Evolutionary conservation across 2,329 filamentous ascomycete species (phyloP), one percentile per base, ranked within the genome.

Genomic region (Gliomastix tumulicola): DNA sequence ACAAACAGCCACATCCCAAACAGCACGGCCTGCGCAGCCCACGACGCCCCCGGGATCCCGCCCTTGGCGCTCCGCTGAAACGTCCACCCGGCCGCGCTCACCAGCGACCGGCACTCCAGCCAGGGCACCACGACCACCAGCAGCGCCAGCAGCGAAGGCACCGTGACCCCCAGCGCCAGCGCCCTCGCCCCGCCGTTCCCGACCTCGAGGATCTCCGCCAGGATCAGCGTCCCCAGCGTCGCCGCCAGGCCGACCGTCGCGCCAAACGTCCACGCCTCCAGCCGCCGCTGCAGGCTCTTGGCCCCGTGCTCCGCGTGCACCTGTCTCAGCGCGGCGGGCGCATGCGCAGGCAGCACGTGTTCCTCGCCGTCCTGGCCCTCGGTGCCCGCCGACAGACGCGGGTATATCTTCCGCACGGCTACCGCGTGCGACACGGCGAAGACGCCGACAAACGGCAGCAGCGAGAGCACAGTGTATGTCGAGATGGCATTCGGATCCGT

Each of bases 151-250:
- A 94, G 65, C 16, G 77, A 74, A 7, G 81, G 77, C 19, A 94
- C 74, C 0, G 82, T 87, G 21, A 82, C 60, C 39, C 76, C 71
- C 46, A 94, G 66, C 17, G 82, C 85, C 20, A 83, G 54, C 17
- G 73, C 74, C 41, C 87, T 71, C 11, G 84, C 85, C 21, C 68
- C 66, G 7, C 79, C 71, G 44, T 82, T 74, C n/a, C 87, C 71
- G 6, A 83, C 70, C 50, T 87, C 85, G 19, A 84, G 79, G 30
- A 94, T 86, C 59, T 94, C 88, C 49, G 85, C 88, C 8, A 94
- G 71, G 32, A 94, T 84, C 46, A 94, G 63, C 59, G 89, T 82
- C 4, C 80, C 86, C 32, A 94, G 67, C 2, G 90, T 84, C 25
- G 82, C 74, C 6, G 87, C 83, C 8, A 94, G 69, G 2, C 79